Base-by-base conservation (phyloP, 225 moss, liverwort and hornwort genomes). In the Antitrichia curtipendula region DNA sequence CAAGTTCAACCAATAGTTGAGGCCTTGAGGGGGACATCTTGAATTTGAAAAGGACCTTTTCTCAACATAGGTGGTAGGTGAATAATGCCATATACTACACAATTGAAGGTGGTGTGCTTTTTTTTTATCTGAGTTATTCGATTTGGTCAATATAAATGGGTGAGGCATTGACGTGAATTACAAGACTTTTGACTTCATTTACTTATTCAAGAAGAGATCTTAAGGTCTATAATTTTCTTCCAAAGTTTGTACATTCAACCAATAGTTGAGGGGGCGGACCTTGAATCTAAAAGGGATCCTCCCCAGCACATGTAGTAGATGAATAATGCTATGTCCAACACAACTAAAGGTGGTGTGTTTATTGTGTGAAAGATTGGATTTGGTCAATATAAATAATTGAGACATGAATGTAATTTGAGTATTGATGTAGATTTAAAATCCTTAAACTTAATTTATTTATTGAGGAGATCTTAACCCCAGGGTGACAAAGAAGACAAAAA, bases 261-360 rank as follows among this genome's bases (percentile, higher is more conserved):
- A 73, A 74, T 75, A 8, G 22, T 75, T 50, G 49, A 50, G 0
- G 2, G 16, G 2, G 0, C 2, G 2, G 8, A 75, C 32, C 3
- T 0, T 14, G 2, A 34, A 13, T 75, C 3, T 13, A 3, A 36
- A 75, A 52, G 1, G 2, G 9, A 8, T 36, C 8, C 5, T 21
- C 14, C 0, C 0, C 2, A 9, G 50, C 0, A 19, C 0, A 9
- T 0, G 3, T 36, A 1, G 4, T 9, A 52, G 2, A 15, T 15
- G 16, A 76, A 54, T 54, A 76, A 24, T 34, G 13, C 5, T 9
- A n/a, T 24, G 8, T n/a, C 24, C n/a, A 6, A 54, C 16, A 53
- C 9, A 52, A 49, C 10, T 49, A 49, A 50, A 2, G 0, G 16
- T 25, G 9, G 12, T 0, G 1, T 54, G 4, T 0, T 54, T n/a